These are phyloP conservation scores for Dioscorea cayenensis DNA, from an alignment of 116 monocot species.

Conservation along the genomic window DNA sequence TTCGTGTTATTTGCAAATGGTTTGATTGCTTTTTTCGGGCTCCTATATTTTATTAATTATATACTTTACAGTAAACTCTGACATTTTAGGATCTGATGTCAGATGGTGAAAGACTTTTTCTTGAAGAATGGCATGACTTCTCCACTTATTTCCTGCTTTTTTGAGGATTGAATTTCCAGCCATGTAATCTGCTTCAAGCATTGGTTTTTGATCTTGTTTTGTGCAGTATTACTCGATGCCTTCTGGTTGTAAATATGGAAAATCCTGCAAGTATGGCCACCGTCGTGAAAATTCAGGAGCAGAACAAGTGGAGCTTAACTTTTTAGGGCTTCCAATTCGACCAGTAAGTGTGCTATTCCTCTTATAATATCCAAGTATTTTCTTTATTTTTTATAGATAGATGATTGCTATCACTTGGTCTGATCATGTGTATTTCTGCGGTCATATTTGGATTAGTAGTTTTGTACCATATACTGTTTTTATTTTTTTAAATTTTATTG, in stretches of 20 bases:
- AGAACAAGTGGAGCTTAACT: slow-evolving; percentile 24
- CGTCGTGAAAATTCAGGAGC: neutral
- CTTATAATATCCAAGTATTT: neutral
- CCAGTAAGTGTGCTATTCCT: slow-evolving; percentile 20
- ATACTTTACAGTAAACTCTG: neutral
- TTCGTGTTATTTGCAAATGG: too few relatives aligned
- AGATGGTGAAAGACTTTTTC: neutral
- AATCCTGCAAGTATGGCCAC: slow-evolving; percentile 26
- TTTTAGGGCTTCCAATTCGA: slow-evolving; percentile 49
- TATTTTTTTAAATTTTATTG: neutral
- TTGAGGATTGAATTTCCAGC: neutral
- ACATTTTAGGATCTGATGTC: neutral
- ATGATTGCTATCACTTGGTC: too few relatives aligned
- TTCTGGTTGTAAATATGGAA: slow-evolving; percentile 30
- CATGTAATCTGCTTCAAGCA: neutral
- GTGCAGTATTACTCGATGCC: slow-evolving; percentile 27
- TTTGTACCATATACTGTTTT: neutral
- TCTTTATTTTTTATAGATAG: neutral
- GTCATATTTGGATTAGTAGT: neutral
- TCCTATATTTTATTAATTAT: neutral
- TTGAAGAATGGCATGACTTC: neutral
- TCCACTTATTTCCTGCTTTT: neutral
- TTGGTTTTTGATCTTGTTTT: neutral
- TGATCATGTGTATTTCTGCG: neutral
- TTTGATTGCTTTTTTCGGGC: too few relatives aligned